Evolutionary conservation across 2,329 filamentous ascomycete genomes (phyloP).

Genomic region (Fusarium tricinctum): DNA sequence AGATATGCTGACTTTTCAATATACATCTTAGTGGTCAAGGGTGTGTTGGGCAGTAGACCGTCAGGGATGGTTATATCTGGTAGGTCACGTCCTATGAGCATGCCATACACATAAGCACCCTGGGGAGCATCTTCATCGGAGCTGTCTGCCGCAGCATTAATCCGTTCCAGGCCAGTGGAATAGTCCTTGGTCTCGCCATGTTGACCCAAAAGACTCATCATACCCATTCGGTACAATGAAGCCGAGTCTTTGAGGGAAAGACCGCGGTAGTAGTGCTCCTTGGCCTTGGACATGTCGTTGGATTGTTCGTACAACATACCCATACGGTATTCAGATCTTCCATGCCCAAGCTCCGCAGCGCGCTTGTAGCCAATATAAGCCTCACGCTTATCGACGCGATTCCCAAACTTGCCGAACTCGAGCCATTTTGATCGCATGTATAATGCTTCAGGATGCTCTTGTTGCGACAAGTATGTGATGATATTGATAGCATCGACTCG

Average conservation of each 20-base stretch:
- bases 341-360: conserved; percentile 88
- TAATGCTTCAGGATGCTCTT: conserved; percentile 92
- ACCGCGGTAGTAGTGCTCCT: conserved; percentile 89
- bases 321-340: conserved; percentile 93
- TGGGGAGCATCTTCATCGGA: conserved; percentile 98
- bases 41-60: conserved; percentile 76
- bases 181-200: conserved; percentile 90
- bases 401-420: conserved; percentile 96
- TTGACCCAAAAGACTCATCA: conserved; percentile 97
- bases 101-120: conserved; percentile 94
- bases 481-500: conserved; percentile 92
- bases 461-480: conserved; percentile 88
- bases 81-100: conserved; percentile 91
- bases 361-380: conserved; percentile 88
- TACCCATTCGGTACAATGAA: conserved; percentile 87
- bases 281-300: conserved; percentile 90
- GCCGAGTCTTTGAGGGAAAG: conserved; percentile 87
- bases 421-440: conserved; percentile 98
- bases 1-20: conserved; percentile 97
- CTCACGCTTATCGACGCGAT: conserved; percentile 92
- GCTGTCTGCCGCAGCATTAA: conserved; percentile 84
- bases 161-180: conserved; percentile 81
- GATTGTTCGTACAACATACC: conserved; percentile 98
- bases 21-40: conserved; percentile 82
- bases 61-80: conserved; percentile 89